Base-by-base conservation (phyloP, 148 eudicot genomes). In the Oxyria digyna region DNA sequence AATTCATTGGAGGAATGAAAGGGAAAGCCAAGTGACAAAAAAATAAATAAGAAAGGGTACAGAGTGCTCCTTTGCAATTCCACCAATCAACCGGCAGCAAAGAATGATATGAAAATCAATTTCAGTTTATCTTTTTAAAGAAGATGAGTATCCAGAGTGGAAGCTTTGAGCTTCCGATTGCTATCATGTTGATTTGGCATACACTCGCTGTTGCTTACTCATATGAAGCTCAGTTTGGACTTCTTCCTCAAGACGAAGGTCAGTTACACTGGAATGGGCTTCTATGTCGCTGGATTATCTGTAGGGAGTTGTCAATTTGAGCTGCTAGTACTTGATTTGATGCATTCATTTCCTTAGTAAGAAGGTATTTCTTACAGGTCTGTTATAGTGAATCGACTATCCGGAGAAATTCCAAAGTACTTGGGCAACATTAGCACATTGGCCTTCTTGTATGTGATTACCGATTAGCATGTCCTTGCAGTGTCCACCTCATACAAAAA, bases 351-450 rank as follows among this genome's bases (percentile, higher is more conserved):
- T 59, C 65, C 65, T 14, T 6, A 59, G 11, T 12, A 59, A 59
- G 37, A 27, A 59, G 20, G 27, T 15, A 31, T 29, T 54, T 54
- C 2, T 54, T 73, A 42, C 78, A 85, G 89, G 70, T 48, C 73
- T 67, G 26, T 83, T 43, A 9, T 27, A 21, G 72, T 48, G 8
- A 86, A 86, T 73, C 82, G 85, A 40, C 74, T 86, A 68, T 83
- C 87, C 43, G 90, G 90, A 26, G 65, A 71, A 27, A 79, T 86
- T 69, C 90, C 90, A 31, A 42, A 46, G 23, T 77, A 75, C 72
- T 55, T 86, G 71, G 90, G 85, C 71, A 73, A 69, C 21, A 81
- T 81, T 33, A 74, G 77, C 29, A 70, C 78, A 15, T 84, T 86
- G 31, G 71, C 67, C 48, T 73, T 55, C 65, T 0, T 86, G 90